Base-by-base conservation (phyloP, 2,329 filamentous ascomycete species). In the Ilyonectria robusta region DNA sequence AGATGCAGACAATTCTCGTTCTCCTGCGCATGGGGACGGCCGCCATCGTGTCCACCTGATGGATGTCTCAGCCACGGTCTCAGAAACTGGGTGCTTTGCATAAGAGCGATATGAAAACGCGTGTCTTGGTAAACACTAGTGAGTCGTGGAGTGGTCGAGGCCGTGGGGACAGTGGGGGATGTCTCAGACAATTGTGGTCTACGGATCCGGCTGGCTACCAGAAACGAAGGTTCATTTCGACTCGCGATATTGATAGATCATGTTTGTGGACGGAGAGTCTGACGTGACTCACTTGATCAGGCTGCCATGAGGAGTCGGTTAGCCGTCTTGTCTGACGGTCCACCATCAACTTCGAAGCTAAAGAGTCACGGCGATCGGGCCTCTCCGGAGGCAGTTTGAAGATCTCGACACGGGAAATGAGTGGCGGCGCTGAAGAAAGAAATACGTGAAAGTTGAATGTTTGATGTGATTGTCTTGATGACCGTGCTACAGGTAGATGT, bases 1-100 rank as follows among this genome's bases (percentile, higher is more conserved):
- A 93, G 62, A 94, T 86, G 80, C 92, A 94, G 59, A 94, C 91
- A 64, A 94, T 86, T 67, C 92, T 87, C 6, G 91, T 90, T 69
- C 86, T 82, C 59, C 84, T 72, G 51, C 62, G 59, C 67, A 61
- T 67, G n/a, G 47, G 53, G 17, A 56, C 50, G 57, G 54, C 13
- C 42, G 70, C 56, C 70, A 74, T 74, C 47, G 48, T 50, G 70
- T 42, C 59, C 26, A 23, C 21, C 15, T 59, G 60, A 23, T 19
- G 33, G 10, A 37, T 48, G 51, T 54, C 42, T 37, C 21, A 55
- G 44, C 61, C 61, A 53, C 50, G 44, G 64, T 60, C 60, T 66
- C 62, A 54, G 40, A 55, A 54, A 17, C 62, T 64, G 66, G 70
- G 62, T 67, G 66, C 66, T 33, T 71, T 72, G 57, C 26, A 37